Base-by-base conservation (phyloP, 2,329 filamentous ascomycete genomes). In the Nemania sp. region DNA sequence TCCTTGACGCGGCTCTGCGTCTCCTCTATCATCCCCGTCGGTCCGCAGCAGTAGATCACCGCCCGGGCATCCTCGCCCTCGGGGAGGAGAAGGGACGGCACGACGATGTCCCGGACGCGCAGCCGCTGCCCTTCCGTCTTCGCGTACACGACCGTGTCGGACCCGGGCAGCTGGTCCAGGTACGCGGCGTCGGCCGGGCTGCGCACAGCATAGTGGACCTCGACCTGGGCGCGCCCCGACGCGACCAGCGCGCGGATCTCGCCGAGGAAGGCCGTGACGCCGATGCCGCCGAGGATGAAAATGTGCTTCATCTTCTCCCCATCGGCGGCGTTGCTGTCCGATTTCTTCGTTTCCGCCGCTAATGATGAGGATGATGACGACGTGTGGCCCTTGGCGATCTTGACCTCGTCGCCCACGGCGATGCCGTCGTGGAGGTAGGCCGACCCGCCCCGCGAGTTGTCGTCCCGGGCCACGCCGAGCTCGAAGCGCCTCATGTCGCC, bases 401-500 rank as follows among this genome's bases (percentile, higher is more conserved):
- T 76, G 32, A 85, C 64, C 12, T 82, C 68, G 42, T 85, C 79
- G 47, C 83, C 83, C 10, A 85, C 79, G 42, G 76, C 76, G 57
- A 85, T 18, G 5, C 61, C 60, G 9, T 83, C 74, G 67, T 89
- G 86, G 0, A 89, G 71, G 65, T 82, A 88, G 17, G 73, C 71
- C 0, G 87, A 89, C 0, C 84, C 87, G 10, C 87, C 86, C 2
- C 86, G 80, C 57, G 82, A 84, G 1, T 78, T 71, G 5, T 79
- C 75, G 11, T 84, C 83, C 3, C 83, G 79, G 1, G 85, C 80
- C n/a, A 90, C 77, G 15, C 84, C 87, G 0, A 90, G 74, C 67
- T 83, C 79, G 63, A 89, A 84, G 1, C 73, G 73, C 37, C 77
- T 76, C 25, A 75, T 75, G 55, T 80, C 77, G 0, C 83, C 84